Conservation (phyloP, 345 rosid species). For the Adansonia digitata region DNA sequence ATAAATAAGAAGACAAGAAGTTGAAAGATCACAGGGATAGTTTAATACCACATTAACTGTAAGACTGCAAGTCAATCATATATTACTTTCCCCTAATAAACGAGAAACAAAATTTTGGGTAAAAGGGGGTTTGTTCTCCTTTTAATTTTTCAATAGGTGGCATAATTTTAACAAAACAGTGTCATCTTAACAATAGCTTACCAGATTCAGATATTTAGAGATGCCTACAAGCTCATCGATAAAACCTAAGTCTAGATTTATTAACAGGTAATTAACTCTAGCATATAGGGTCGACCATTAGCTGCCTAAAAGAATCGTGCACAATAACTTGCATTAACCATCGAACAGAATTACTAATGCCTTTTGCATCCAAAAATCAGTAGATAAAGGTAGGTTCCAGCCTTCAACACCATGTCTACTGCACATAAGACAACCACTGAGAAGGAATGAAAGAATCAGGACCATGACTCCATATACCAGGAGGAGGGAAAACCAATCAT, state of each 20-base stretch:
- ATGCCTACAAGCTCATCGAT: background rate
- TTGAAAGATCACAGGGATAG: background rate
- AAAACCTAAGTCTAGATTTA: background rate
- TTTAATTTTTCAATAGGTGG: background rate
- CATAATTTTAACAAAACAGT: background rate
- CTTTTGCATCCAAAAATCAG: background rate
- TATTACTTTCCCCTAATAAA: background rate
- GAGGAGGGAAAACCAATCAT: background rate
- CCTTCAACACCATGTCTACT: background rate
- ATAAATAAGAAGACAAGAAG: background rate
- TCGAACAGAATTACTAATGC: background rate
- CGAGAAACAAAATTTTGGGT: background rate
- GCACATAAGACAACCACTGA: background rate
- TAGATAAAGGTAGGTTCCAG: background rate
- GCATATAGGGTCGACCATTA: background rate
- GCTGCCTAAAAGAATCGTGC: background rate
- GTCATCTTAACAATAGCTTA: background rate
- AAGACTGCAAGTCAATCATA: background rate
- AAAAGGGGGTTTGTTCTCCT: background rate
- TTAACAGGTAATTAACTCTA: background rate
- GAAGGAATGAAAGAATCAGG: background rate
- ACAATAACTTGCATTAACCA: background rate
- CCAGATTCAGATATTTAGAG: background rate
- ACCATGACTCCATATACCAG: background rate
- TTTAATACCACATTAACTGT: background rate